Percentiles rank a stretch among this genome's conserved stretches.
These are phyloP conservation scores for Mycena epipterygia DNA, from an alignment of 768 basidiomycete genomes.

Conservation along the genomic window DNA sequence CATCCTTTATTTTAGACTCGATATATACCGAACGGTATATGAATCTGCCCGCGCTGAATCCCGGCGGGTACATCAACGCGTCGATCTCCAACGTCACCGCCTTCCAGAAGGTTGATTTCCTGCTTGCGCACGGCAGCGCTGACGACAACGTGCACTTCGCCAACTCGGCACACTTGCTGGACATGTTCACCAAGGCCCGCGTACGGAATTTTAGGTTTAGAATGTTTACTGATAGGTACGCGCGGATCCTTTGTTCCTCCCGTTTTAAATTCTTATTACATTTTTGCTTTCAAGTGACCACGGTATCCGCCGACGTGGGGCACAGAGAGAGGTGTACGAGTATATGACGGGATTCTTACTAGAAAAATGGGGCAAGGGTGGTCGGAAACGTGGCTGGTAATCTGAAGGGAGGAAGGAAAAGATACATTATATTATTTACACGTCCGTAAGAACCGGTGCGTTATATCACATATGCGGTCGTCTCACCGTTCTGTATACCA, in stretches of 20 bases:
- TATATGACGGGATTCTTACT: constrained; percentile 87
- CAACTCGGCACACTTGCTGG: constrained; percentile 91
- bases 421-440: constrained; percentile 13
- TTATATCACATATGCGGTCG: too few relatives aligned
- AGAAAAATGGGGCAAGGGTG: constrained; percentile 95
- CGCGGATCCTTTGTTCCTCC: constrained; percentile 34
- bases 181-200: constrained; percentile 88
- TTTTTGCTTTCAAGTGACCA: constrained; percentile 77
- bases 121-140: constrained; percentile 93
- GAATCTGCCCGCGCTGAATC: constrained; percentile 84
- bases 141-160: constrained; percentile 98
- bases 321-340: constrained; percentile 87
- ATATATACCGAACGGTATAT: constrained; percentile 99
- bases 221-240: constrained; percentile 97
- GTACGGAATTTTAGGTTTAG: constrained; percentile 87
- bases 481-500: neutral
- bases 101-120: constrained; percentile 83
- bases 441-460: too few relatives aligned
- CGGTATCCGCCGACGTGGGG: constrained; percentile 77
- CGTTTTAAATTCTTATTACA: constrained; percentile 13
- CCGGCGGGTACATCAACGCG: constrained; percentile 89
- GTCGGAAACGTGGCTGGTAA: constrained; percentile 73
- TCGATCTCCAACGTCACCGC: constrained; percentile 91
- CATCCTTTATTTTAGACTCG: constrained; percentile 72
- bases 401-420: neutral